Conservation (phyloP, 495 filamentous ascomycete genomes). For the Xylaria curta region DNA sequence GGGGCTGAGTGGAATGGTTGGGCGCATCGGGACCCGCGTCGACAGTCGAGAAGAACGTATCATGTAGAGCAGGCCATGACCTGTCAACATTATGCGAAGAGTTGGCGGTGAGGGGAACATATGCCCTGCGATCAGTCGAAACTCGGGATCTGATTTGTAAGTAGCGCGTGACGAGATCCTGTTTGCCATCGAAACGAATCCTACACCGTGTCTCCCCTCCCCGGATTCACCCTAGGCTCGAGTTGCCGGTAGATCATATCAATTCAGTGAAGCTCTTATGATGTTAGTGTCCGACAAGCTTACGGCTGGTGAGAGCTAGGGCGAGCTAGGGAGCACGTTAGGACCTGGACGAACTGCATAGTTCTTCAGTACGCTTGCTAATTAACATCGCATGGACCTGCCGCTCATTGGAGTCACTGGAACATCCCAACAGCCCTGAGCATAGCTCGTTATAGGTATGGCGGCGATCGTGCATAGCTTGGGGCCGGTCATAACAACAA, state of each 20-base stretch:
- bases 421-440: background rate
- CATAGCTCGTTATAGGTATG: background rate
- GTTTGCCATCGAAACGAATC: background rate
- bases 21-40: slow-evolving; percentile 17
- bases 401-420: background rate
- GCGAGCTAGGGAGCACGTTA: background rate
- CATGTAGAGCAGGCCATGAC: slow-evolving; percentile 14
- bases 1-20: slow-evolving; percentile 19
- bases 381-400: background rate
- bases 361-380: background rate
- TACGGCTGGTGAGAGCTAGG: background rate
- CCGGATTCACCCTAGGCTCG: slow-evolving; percentile 12
- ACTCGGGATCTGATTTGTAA: slow-evolving; percentile 18
- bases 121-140: slow-evolving; percentile 10
- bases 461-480: background rate
- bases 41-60: slow-evolving; percentile 12
- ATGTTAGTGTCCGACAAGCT: background rate
- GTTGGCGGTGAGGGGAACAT: slow-evolving; percentile 22
- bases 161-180: slow-evolving; percentile 10
- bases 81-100: slow-evolving; percentile 21
- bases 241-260: slow-evolving; percentile 20
- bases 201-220: slow-evolving; percentile 6
- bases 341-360: background rate
- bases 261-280: slow-evolving; percentile 1
- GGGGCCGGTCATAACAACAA: background rate